A percentile compares a stretch with the other conserved stretches of the same genome.
These are phyloP conservation scores for Camillea tinctor DNA, from an alignment of 2,329 filamentous ascomycete species.

Conservation along the genomic window DNA sequence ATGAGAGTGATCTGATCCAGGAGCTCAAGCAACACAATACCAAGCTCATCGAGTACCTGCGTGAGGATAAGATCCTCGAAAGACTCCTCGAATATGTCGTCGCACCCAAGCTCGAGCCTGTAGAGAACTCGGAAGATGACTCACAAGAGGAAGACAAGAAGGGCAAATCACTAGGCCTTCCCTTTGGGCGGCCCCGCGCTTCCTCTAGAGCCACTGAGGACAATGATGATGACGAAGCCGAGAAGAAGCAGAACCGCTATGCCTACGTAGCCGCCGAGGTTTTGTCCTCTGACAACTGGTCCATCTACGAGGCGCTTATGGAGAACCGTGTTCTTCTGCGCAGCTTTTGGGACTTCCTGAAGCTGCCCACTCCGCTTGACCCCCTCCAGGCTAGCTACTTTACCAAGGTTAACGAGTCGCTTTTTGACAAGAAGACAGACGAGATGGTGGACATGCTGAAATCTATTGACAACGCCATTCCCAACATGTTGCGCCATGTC, in stretches of 20 bases:
- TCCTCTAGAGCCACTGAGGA: conserved; percentile 51
- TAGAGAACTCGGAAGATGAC: conserved; percentile 52
- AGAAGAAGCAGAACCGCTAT: conserved; percentile 90
- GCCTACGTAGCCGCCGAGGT: conserved; percentile 93
- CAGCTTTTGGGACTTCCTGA: conserved; percentile 89
- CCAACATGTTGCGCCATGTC: conserved; percentile 86
- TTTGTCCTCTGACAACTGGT: conserved; percentile 93
- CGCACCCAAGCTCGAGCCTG: conserved; percentile 66
- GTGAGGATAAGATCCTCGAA: conserved; percentile 81
- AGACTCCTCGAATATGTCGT: conserved; percentile 89
- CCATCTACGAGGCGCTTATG: conserved; percentile 88
- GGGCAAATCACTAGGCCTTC: conserved; percentile 37
- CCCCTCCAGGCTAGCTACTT: conserved; percentile 96
- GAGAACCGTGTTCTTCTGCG: conserved; percentile 76
- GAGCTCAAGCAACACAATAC: conserved; percentile 98
- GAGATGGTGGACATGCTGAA: conserved; percentile 94
- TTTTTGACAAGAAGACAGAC: conserved; percentile 96
- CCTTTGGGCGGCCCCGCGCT: conserved; percentile 53
- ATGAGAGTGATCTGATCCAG: conserved; percentile 94
- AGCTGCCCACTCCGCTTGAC: conserved; percentile 80
- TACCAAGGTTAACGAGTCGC: conserved; percentile 96
- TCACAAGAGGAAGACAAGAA: conserved; percentile 44
- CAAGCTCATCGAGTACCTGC: conserved; percentile 93
- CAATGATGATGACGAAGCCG: conserved; percentile 68
- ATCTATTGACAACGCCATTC: conserved; percentile 75